Evolutionary conservation across 1,139 yeast genomes (phyloP), one percentile per base, ranked within the genome.

Genomic region (Geotrichum fermentans): DNA sequence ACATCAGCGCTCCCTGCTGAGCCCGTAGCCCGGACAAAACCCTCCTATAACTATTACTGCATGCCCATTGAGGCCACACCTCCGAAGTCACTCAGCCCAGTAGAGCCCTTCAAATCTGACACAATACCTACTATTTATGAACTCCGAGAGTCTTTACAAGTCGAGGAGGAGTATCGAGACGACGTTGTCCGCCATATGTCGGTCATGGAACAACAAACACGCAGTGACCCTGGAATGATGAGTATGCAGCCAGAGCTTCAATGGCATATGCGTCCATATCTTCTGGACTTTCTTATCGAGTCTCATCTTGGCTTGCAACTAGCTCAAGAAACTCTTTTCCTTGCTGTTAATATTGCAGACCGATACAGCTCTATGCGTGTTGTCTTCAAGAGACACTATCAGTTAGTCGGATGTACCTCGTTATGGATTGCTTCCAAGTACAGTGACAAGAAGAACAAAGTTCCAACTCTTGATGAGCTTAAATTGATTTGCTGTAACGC

Each of bases 371-470:
- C 97, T 34, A 84, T 82, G 61, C 76, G 98, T 56, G 83, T 90
- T 17, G 95, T 90, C n/a, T 86, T 83, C 68, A 86, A 85, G 62
- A 80, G 89, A 57, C 97, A 92, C 65, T 89, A 88, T 65, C 97
- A 90, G 65, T 72, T 92, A 55, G 92, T 92, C 13, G 96, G 96
- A 2, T 85, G 96, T 61, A 84, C 96, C 1, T 87, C 96, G 4
- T 73, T 92, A 49, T 90, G 97, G 97, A 80, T 92, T 42, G 96
- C 97, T 6, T 88, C 95, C 48, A 92, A 92, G 67, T 87, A 85
- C 66, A 89, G 87, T 62, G 97, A 89, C 66, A 85, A 85, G 63
- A 90, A 90, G 68, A 76, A 80, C 51, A 72, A 87, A 51, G 89
- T 88, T 3, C 96, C 97, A 28, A 82, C 92, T 1, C 73, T 89